phyloP scores from a whole-genome alignment of 352 stramenopile species.

The Phytophthora fragariae region DNA sequence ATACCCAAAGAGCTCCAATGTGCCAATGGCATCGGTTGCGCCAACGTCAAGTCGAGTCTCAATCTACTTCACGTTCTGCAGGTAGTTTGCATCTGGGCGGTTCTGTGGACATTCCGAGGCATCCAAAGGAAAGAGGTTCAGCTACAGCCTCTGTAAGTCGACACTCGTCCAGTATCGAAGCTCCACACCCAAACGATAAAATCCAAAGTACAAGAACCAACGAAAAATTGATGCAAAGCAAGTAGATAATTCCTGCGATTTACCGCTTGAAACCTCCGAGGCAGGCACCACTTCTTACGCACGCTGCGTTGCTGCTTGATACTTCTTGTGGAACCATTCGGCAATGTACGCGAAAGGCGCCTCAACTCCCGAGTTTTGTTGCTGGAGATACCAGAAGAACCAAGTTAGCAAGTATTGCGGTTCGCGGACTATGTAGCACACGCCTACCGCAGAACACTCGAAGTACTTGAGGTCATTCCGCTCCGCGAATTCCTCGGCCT shows the following conservation, averaged over 20 bases:
- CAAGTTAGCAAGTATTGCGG: background rate
- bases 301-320: constrained; percentile 69
- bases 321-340: constrained; percentile 89
- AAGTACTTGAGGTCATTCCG: constrained; percentile 87
- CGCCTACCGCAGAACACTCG: constrained; percentile 73
- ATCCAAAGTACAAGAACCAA: no score
- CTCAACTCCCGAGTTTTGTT: constrained; percentile 79
- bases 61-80: constrained; percentile 44
- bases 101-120: constrained; percentile 37
- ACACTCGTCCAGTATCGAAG: background rate
- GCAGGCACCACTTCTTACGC: constrained; percentile 32
- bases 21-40: constrained; percentile 57
- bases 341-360: constrained; percentile 82
- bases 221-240: background rate
- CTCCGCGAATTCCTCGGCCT: constrained; percentile 75
- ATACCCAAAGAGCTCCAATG: constrained; percentile 50
- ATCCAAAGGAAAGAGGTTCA: constrained; percentile 22
- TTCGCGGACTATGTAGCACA: background rate
- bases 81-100: constrained; percentile 27
- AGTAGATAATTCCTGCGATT: background rate
- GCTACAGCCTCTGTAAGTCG: constrained; percentile 16
- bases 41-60: constrained; percentile 35
- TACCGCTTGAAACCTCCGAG: background rate
- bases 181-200: background rate
- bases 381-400: constrained; percentile 33